Evolutionary conservation across 768 basidiomycete species (phyloP), one percentile per base, ranked within the genome.

Genomic region (Mycena alexandri): DNA sequence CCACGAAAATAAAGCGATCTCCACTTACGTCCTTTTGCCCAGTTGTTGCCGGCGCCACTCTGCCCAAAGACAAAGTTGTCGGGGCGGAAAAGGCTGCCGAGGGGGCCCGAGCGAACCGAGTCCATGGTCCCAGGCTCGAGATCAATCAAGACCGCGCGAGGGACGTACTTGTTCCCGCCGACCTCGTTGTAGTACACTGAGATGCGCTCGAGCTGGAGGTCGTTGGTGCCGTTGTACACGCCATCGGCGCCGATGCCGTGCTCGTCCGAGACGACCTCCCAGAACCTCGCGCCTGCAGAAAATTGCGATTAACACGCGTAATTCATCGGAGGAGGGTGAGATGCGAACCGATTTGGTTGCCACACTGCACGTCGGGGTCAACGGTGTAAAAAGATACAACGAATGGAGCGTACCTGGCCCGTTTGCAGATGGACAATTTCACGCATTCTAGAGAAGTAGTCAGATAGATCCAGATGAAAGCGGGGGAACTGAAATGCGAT

Each of bases 381-480:
- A 6, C 29, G 57, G 70, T 69, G 79, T 74, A 73, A 79, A 74
- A 68, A 74, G n/a, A 67, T 48, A 47, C 29, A 29, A 60, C 63
- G 42, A 60, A 34, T 12, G 68, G 53, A 38, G 55, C 11, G 36
- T 10, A 57, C 95, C 90, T 98, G 97, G 85, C 97, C 97, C 71
- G 97, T 98, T 82, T 99, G 97, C 77, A 99, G 90, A 85, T 99
- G 97, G 80, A 99, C 96, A 83, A 99, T 98, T 91, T 99, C 96
- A 87, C 96, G 94, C 94, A 95, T 95, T 87, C 93, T 95, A 74
- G 73, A 74, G 77, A 73, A 76, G 52, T 81, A 72, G 80, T 78
- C 60, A 67, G 71, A 67, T 71, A 67, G 29, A 29, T 29, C 29
- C 29, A 29, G 29, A 29, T 29, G 29, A 29, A 29, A 29, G n/a